Evolutionary conservation across 257 asterid genomes (phyloP), one percentile per base, ranked within the genome.

Genomic region (Apocynum venetum): DNA sequence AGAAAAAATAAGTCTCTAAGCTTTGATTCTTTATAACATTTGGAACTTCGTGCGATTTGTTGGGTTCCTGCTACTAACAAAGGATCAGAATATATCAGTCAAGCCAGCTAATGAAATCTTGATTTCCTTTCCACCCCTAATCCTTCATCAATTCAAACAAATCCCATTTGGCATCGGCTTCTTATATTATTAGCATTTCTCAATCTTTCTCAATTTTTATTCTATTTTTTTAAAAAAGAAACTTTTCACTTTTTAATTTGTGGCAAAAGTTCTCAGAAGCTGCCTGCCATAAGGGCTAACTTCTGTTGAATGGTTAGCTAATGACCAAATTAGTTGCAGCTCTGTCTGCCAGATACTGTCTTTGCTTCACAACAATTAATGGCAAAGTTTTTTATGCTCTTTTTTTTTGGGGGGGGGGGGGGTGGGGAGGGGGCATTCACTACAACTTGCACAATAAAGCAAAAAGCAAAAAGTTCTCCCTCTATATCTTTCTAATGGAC

Each of bases 321-420:
- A 83, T 78, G 41, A 68, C 78, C 80, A 65, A 74, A 71, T 67
- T 79, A 43, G 65, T 44, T 64, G 79, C 78, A 73, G 59, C 73
- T 60, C 66, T 69, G 76, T 49, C 35, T 83, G 91, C 87, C 93
- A 81, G 93, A 83, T 80, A 20, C 60, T 86, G 93, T 91, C 89
- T 80, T 52, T 74, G 65, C 53, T 69, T 73, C 67, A 25, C 66
- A 15, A 67, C 67, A 64, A 1, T 85, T 12, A 25, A 20, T 38
- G 49, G 43, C 38, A 51, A 41, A 73, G 38, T 70, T 74, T 74
- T 78, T 51, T 51, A 4, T 25, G 31, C 31, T 25, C 31, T 25
- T 0, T 25, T 25, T 25, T 25, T 25, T 0, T 25, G 0, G 31
- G 31, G 31, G 31, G 31, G 31, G 31, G 31, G 31, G 31, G 31